These are phyloP conservation scores for Alliaria petiolata DNA, from an alignment of 345 rosid species.

Conservation along the genomic window DNA sequence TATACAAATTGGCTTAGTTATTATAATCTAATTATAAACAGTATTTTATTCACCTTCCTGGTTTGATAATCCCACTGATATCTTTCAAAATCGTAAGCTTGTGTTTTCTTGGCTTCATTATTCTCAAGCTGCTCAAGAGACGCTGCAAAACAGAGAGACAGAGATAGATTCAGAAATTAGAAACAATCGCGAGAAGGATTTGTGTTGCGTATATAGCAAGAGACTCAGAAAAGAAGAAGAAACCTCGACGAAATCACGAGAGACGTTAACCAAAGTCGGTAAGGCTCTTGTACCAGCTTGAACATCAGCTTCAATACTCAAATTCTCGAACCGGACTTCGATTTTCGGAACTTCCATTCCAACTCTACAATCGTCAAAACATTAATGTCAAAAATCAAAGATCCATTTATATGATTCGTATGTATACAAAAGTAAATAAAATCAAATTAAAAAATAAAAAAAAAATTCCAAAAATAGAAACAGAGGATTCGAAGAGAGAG, in stretches of 20 bases:
- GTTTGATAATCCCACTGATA: slow-evolving; percentile 59
- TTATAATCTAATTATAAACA: background rate
- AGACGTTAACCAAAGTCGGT: slow-evolving; percentile 69
- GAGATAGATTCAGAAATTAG: background rate
- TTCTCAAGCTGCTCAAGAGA: slow-evolving; percentile 35
- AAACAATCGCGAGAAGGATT: background rate
- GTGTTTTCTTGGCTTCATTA: slow-evolving; percentile 46
- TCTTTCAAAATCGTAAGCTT: slow-evolving; percentile 54
- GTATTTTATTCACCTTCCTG: slow-evolving; percentile 55
- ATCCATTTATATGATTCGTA: background rate
- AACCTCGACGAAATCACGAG: slow-evolving; percentile 70
- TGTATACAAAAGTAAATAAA: background rate
- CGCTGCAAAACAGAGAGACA: slow-evolving; percentile 32
- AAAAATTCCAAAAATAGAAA: background rate
- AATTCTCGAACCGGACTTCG: slow-evolving; percentile 68
- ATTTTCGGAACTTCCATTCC: slow-evolving; percentile 71
- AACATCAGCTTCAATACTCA: slow-evolving; percentile 57
- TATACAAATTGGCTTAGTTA: background rate
- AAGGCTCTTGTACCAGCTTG: slow-evolving; percentile 77
- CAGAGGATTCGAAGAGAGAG: background rate
- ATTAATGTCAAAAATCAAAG: background rate
- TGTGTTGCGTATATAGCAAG: background rate
- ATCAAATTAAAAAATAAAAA: background rate
- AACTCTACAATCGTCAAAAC: slow-evolving; percentile 39
- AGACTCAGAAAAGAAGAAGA: background rate